phyloP scores from a whole-genome alignment of 2,329 filamentous ascomycete species.

The Metarhizium brunneum region DNA sequence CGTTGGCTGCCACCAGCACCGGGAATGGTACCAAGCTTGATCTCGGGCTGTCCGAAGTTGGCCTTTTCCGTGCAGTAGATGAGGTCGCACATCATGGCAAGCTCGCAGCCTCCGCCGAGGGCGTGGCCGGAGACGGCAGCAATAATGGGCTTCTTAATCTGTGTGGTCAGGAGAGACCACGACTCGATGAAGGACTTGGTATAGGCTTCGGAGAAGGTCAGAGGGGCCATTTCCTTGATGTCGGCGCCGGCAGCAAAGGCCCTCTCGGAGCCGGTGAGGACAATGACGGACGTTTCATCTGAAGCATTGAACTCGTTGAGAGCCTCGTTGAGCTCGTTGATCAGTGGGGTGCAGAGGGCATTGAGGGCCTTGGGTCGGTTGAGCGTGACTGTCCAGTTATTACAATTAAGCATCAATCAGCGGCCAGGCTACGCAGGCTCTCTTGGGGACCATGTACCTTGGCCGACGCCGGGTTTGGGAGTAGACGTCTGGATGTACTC shows the following conservation, averaged over 20 bases:
- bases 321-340: conserved; percentile 78
- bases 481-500: conserved; percentile 75
- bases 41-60: conserved; percentile 94
- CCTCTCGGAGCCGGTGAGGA: conserved; percentile 81
- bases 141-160: conserved; percentile 88
- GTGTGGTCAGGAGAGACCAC: conserved; percentile 79
- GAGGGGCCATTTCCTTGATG: conserved; percentile 97
- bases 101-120: conserved; percentile 88
- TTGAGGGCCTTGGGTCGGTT: conserved; percentile 95
- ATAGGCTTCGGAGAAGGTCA: conserved; percentile 84
- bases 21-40: conserved; percentile 88
- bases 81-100: conserved; percentile 96
- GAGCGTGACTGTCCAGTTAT: conserved; percentile 59
- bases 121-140: conserved; percentile 92
- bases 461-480: conserved; percentile 80
- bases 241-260: conserved; percentile 95
- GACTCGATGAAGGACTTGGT: conserved; percentile 86
- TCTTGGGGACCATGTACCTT: conserved; percentile 51
- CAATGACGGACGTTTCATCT: conserved; percentile 61
- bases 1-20: conserved; percentile 88
- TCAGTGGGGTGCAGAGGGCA: conserved; percentile 83
- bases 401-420: conserved; percentile 4
- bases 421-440: not conserved
- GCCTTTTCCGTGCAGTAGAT: conserved; percentile 80
- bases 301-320: conserved; percentile 62